A percentile compares a stretch with the other conserved stretches of the same genome.
Conservation (phyloP, 805 yeast genomes). For the Schwanniomyces pseudopolymorphus region DNA sequence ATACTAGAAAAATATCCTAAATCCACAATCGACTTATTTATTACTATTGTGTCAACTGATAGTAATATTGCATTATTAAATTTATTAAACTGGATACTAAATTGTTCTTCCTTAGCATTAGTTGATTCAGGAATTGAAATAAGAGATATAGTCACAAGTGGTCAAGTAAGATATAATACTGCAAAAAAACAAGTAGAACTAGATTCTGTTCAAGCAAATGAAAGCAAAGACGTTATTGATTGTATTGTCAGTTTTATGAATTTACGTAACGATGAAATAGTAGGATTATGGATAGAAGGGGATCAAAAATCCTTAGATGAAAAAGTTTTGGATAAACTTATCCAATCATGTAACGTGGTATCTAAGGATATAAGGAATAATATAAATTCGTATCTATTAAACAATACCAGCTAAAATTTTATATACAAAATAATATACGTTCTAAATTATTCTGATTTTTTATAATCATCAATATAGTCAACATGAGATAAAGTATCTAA, state of each 20-base stretch:
- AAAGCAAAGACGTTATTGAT: constrained; percentile 23
- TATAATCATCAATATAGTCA: constrained; percentile 8
- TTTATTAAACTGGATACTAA: constrained; percentile 53
- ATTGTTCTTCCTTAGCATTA: constrained; percentile 68
- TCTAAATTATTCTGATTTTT: constrained; percentile 7
- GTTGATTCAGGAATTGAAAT: constrained; percentile 84
- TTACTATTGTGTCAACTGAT: constrained; percentile 60
- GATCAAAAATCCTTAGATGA: constrained; percentile 22
- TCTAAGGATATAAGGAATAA: constrained; percentile 43
- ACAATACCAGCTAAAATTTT: constrained; percentile 5
- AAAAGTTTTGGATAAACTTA: constrained; percentile 19
- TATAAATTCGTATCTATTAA: constrained; percentile 44
- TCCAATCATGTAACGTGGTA: constrained; percentile 47
- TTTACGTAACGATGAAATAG: constrained; percentile 54
- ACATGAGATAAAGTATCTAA: constrained; percentile 34
- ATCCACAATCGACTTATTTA: constrained; percentile 77
- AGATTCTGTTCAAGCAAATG: constrained; percentile 14
- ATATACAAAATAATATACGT: constrained; percentile 1
- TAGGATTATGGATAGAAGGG: constrained; percentile 56
- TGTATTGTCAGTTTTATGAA: constrained; percentile 52
- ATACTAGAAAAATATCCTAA: constrained; percentile 79
- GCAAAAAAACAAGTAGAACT: constrained; percentile 11
- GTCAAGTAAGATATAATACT: constrained; percentile 35
- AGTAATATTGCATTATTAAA: constrained; percentile 31
- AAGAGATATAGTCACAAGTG: constrained; percentile 71